Evolutionary conservation across 345 rosid species (phyloP), one percentile per base, ranked within the genome.

Genomic region (Salix suchowensis): DNA sequence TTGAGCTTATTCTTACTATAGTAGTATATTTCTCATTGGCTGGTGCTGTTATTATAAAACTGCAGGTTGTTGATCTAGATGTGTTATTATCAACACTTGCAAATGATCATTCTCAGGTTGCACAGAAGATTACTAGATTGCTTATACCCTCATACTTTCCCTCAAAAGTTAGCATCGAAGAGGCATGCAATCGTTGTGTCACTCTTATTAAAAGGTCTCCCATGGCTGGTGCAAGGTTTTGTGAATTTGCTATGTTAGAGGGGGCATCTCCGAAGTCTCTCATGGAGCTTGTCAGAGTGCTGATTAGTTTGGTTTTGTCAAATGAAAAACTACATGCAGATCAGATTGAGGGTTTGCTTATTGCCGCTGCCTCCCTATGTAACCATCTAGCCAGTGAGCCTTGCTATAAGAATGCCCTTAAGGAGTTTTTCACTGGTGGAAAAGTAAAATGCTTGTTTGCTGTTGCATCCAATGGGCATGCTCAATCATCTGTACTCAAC

Each of bases 131-230:
- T 34, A 86, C 96, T 19, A 85, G 84, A 78, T 82, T 95, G 81
- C 90, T 95, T 76, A 79, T 90, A 71, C 98, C 99, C 66, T 90
- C 97, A 44, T 96, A 96, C 85, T 93, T 96, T 74, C 99, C 99
- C 26, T 79, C 89, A 34, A 89, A 87, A 80, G 84, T 89, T 69
- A 87, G 79, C 76, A 76, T 77, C 70, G 92, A 87, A 74, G 97
- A 95, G 82, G 97, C 97, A 4, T 93, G 97, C 81, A 87, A 79
- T 76, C 91, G 98, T 67, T 95, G 97, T 80, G 77, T 87, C 1
- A 85, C 92, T 34, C 97, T 95, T 71, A 82, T 95, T 64, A 91
- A 88, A 82, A 88, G 98, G 84, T 88, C 91, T 55, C 93, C 97
- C 39, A 76, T 72, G 70, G 98, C 97, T 66, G 98, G 98, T 84